These are phyloP conservation scores for Oryza rufipogon DNA, from an alignment of 176 grass and related monocot species.

Conservation along the genomic window DNA sequence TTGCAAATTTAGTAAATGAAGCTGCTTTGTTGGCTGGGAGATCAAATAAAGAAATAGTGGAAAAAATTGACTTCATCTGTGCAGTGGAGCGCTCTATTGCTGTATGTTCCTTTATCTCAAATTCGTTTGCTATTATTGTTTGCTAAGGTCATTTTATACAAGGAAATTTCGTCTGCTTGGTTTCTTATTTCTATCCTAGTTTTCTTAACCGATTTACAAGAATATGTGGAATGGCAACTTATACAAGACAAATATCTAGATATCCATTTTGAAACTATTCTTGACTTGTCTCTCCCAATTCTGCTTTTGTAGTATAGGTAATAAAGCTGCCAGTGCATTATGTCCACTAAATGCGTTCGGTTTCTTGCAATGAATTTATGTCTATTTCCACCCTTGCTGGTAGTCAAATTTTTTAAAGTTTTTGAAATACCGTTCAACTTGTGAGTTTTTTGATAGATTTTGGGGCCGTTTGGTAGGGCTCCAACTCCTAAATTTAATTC, in stretches of 20 bases:
- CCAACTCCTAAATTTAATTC: too few relatives aligned
- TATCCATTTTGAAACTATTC: neutral
- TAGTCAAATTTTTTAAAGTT: neutral
- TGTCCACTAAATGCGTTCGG: neutral
- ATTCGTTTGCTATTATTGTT: neutral
- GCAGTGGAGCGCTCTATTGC: conserved; percentile 99
- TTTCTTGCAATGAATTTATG: conserved; percentile 18
- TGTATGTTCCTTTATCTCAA: conserved; percentile 61
- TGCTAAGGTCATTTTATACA: neutral
- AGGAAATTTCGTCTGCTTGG: conserved; percentile 18
- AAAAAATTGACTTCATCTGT: conserved; percentile 93
- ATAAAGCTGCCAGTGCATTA: neutral
- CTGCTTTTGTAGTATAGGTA: neutral
- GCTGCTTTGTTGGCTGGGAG: conserved; percentile 96
- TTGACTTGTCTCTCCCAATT: neutral
- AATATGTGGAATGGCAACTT: conserved; percentile 5
- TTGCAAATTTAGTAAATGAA: conserved; percentile 99
- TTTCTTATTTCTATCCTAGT: conserved; percentile 30
- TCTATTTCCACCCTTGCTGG: conserved; percentile 4
- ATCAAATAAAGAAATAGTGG: conserved; percentile 87
- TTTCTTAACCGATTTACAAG: conserved; percentile 23
- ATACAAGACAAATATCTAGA: neutral
- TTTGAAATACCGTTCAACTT: neutral
- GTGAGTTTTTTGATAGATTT: conserved; percentile 1
- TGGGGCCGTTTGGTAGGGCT: too few relatives aligned